These are phyloP conservation scores for Entomortierella parvispora DNA, from an alignment of 192 early-diverging fungal species.

Conservation along the genomic window DNA sequence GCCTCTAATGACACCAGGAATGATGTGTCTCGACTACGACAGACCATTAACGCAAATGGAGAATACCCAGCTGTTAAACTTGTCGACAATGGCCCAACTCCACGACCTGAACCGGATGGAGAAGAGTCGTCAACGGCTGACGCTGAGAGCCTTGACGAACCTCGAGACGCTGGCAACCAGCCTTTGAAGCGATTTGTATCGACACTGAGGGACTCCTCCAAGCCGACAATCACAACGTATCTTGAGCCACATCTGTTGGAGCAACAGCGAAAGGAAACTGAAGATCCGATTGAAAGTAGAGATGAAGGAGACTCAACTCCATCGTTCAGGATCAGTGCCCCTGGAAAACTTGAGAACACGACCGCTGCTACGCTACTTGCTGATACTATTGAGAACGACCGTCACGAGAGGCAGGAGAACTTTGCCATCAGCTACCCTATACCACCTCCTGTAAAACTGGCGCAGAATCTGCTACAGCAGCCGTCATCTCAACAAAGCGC, in stretches of 20 bases:
- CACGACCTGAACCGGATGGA: too few species aligned
- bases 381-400: slow-evolving; percentile 18
- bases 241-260: slow-evolving; percentile 45
- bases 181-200: slow-evolving; percentile 45
- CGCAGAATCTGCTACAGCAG: slow-evolving; percentile 44
- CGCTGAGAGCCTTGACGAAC: not conserved
- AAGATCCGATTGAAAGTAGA: slow-evolving; percentile 5
- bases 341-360: slow-evolving; percentile 35
- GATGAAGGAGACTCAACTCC: slow-evolving; percentile 1
- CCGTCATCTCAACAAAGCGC: slow-evolving; percentile 9
- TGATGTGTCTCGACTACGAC: slow-evolving; percentile 35
- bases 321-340: slow-evolving; percentile 34
- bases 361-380: not conserved
- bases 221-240: slow-evolving; percentile 48
- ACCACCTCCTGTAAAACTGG: slow-evolving; percentile 40
- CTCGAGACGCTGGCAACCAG: slow-evolving; percentile 13
- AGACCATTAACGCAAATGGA: slow-evolving; percentile 24
- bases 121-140: too few species aligned
- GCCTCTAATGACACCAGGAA: slow-evolving; percentile 40
- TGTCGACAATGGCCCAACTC: slow-evolving; percentile 41
- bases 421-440: slow-evolving; percentile 43
- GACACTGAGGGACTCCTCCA: slow-evolving; percentile 39
- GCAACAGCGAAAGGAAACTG: slow-evolving; percentile 39
- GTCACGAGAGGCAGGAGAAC: slow-evolving; percentile 26
- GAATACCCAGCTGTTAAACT: slow-evolving; percentile 35